Percentiles rank a stretch among this genome's conserved stretches.
Evolutionary conservation across 345 rosid species (phyloP).

Genomic region (Raphanus sativus): DNA sequence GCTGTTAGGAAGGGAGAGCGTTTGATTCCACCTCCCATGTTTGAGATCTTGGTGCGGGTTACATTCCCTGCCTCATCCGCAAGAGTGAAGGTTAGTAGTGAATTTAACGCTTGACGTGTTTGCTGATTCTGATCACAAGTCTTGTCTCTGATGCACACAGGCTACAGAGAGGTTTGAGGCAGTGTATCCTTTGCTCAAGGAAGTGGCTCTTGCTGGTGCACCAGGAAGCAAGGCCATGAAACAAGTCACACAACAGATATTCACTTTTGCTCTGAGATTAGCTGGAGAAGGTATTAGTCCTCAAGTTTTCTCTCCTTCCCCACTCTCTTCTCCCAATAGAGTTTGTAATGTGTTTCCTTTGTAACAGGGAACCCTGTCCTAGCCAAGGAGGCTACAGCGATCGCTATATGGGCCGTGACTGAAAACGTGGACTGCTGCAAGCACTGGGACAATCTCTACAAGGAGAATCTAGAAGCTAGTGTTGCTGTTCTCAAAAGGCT

Average conservation of each 20-base stretch:
- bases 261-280: slow-evolving; percentile 51
- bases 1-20: neutral
- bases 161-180: slow-evolving; percentile 80
- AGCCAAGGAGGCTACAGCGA: slow-evolving; percentile 66
- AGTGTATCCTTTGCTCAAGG: slow-evolving; percentile 58
- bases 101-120: neutral
- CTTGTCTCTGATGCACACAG: slow-evolving; percentile 39
- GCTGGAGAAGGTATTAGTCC: slow-evolving; percentile 50
- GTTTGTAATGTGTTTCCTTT: neutral
- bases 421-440: slow-evolving; percentile 68
- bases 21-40: neutral
- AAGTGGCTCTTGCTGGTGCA: slow-evolving; percentile 58
- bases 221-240: slow-evolving; percentile 73
- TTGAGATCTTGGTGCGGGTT: neutral
- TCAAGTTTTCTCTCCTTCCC: too few species aligned
- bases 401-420: slow-evolving; percentile 59
- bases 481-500: slow-evolving; percentile 51
- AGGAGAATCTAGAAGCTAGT: slow-evolving; percentile 27
- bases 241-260: slow-evolving; percentile 41
- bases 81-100: neutral
- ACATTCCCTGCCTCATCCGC: slow-evolving; percentile 1
- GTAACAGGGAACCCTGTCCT: slow-evolving; percentile 42
- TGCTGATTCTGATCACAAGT: neutral
- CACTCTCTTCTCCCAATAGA: neutral
- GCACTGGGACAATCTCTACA: slow-evolving; percentile 72